Percentiles rank a stretch among this genome's conserved stretches.
Conservation (phyloP, 305 asterid species). For the Rubia tinctorum region DNA sequence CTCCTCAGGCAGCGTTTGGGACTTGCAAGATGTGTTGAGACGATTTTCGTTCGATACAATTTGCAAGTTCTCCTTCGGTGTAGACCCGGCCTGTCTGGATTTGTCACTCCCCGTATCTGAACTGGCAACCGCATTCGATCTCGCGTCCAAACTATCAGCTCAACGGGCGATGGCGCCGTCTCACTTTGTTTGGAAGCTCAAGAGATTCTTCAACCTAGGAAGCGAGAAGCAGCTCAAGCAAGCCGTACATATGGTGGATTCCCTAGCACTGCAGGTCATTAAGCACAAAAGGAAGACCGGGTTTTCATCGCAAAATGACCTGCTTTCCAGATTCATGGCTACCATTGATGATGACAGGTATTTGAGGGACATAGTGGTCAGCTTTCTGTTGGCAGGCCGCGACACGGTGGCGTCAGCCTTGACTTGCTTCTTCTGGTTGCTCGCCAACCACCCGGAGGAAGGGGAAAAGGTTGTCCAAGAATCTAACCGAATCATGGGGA, state of each 20-base stretch:
- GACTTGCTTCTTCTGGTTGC: conserved; percentile 28
- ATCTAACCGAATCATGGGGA: conserved; percentile 24
- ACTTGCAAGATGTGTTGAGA: conserved; percentile 33
- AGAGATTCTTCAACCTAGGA: conserved; percentile 24
- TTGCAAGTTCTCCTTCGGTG: conserved; percentile 35
- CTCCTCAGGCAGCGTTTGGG: conserved; percentile 15
- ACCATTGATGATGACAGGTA: conserved; percentile 22
- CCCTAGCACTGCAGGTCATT: conserved; percentile 26
- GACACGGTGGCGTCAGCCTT: conserved; percentile 32
- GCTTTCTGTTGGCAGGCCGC: conserved; percentile 35
- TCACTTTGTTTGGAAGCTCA: conserved; percentile 31
- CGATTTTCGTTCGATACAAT: conserved; percentile 34
- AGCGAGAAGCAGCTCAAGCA: conserved; percentile 28
- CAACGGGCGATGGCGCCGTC: conserved; percentile 31
- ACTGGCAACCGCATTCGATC: conserved; percentile 29
- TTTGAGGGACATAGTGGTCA: conserved; percentile 31
- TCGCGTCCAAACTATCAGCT: conserved; percentile 32
- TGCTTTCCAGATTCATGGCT: conserved; percentile 32
- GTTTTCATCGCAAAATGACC: conserved; percentile 22
- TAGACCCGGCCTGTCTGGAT: conserved; percentile 32
- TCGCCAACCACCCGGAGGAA: conserved; percentile 20
- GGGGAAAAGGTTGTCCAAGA: conserved; percentile 17
- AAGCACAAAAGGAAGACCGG: conserved; percentile 24
- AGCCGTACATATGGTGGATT: conserved; percentile 24
- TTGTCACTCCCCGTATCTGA: conserved; percentile 26